Evolutionary conservation across 495 filamentous ascomycete genomes (phyloP).

Genomic region (Poronia punctata): DNA sequence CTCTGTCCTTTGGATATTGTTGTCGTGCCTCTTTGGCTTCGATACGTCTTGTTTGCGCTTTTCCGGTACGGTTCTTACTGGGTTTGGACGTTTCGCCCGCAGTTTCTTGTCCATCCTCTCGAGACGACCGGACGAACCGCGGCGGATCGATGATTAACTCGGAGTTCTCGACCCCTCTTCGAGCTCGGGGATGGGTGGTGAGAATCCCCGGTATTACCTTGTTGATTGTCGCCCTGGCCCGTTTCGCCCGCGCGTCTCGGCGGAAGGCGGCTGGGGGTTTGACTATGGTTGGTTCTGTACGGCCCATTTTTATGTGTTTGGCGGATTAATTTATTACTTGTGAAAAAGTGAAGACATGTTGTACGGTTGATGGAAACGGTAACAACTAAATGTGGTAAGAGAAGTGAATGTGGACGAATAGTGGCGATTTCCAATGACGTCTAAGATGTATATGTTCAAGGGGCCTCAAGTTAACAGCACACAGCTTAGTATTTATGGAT

Average conservation of each 20-base stretch:
- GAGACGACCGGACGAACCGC: not conserved
- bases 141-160: conserved; percentile 42
- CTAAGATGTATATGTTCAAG: too few relatives aligned
- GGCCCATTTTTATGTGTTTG: conserved; percentile 16
- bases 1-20: not conserved
- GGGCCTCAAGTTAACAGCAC: too few relatives aligned
- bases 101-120: not conserved
- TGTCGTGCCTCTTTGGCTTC: too few relatives aligned
- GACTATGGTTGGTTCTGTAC: conserved; percentile 22
- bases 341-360: too few relatives aligned
- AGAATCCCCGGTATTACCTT: conserved; percentile 45
- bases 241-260: conserved; percentile 38
- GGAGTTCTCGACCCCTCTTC: conserved; percentile 39
- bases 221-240: conserved; percentile 45
- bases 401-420: too few relatives aligned
- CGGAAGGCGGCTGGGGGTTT: conserved; percentile 21
- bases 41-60: too few relatives aligned
- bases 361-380: too few relatives aligned
- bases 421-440: too few relatives aligned
- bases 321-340: too few relatives aligned
- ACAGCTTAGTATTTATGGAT: too few relatives aligned
- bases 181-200: conserved; percentile 38
- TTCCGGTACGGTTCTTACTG: not conserved
- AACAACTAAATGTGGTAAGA: too few relatives aligned
- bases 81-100: not conserved